Percentiles rank a stretch among this genome's conserved stretches.
Conservation (phyloP, 2,329 filamentous ascomycete species). For the Davidsoniella eucalypti region DNA sequence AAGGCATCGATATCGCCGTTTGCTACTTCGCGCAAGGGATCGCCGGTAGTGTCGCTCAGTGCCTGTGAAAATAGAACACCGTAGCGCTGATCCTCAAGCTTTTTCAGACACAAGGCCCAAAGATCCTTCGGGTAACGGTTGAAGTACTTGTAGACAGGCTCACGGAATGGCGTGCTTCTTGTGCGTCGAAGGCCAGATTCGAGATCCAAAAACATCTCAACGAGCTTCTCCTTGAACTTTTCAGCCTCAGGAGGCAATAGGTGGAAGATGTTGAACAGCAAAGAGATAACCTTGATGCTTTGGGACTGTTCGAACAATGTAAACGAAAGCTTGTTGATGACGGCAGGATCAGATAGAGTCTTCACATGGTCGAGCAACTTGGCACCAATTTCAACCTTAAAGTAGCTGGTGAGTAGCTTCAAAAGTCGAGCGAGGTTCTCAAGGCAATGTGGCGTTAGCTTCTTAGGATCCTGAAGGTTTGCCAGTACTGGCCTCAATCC, state of each 20-base stretch:
- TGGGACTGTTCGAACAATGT: constrained; percentile 83
- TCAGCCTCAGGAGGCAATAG: constrained; percentile 82
- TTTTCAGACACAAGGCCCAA: constrained; percentile 63
- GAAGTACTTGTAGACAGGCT: constrained; percentile 80
- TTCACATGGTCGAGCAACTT: constrained; percentile 90
- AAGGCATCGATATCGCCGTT: constrained; percentile 58
- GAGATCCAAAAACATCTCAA: constrained; percentile 77
- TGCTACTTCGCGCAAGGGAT: constrained; percentile 56
- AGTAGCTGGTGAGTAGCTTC: constrained; percentile 89
- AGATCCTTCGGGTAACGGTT: constrained; percentile 85
- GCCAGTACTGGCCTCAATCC: constrained; percentile 89
- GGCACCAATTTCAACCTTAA: constrained; percentile 94
- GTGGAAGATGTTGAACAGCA: constrained; percentile 94
- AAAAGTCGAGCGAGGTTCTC: constrained; percentile 82
- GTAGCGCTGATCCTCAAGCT: constrained; percentile 69
- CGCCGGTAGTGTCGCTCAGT: constrained; percentile 58
- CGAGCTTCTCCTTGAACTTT: constrained; percentile 76
- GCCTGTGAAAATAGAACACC: constrained; percentile 86
- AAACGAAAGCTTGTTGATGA: constrained; percentile 82
- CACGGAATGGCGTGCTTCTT: constrained; percentile 78
- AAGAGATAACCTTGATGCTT: constrained; percentile 86
- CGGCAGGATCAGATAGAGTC: constrained; percentile 63
- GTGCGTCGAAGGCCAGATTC: constrained; percentile 76
- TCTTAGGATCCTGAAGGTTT: constrained; percentile 85
- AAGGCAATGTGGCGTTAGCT: constrained; percentile 72